phyloP scores from a whole-genome alignment of 768 basidiomycete genomes.

The Psilocybe cubensis region DNA sequence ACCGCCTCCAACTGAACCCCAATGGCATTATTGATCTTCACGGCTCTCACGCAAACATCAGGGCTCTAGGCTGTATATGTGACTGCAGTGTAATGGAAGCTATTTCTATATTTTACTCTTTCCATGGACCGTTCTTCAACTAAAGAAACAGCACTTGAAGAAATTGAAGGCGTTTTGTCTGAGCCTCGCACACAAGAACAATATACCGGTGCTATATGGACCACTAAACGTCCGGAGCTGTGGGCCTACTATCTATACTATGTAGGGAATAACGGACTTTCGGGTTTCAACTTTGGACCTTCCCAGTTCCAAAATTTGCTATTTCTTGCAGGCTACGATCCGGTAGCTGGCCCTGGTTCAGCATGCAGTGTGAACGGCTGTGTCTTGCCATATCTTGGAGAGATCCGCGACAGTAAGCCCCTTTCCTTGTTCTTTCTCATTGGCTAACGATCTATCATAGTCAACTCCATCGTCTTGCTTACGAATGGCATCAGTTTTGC shows the following conservation, averaged over 20 bases:
- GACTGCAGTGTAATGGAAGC: background rate
- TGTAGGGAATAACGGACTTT: constrained; percentile 68
- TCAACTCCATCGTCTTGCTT: constrained; percentile 77
- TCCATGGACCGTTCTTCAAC: background rate
- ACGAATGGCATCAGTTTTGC: constrained; percentile 84
- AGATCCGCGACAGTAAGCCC: constrained; percentile 57
- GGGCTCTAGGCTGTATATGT: background rate
- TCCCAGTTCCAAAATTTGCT: constrained; percentile 78
- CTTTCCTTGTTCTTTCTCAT: background rate
- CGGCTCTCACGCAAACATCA: background rate
- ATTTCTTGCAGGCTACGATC: constrained; percentile 75
- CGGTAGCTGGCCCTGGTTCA: constrained; percentile 55
- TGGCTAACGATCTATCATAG: constrained; percentile 31
- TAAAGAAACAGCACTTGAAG: background rate
- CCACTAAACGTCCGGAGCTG: constrained; percentile 53
- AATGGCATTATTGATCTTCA: background rate
- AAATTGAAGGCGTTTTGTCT: background rate
- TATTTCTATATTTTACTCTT: background rate
- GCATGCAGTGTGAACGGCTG: constrained; percentile 59
- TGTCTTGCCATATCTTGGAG: constrained; percentile 68
- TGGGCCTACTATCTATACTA: constrained; percentile 69
- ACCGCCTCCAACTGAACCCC: background rate
- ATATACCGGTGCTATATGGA: constrained; percentile 18
- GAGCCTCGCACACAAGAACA: background rate
- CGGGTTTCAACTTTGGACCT: constrained; percentile 74